Evolutionary conservation across 495 filamentous ascomycete species (phyloP).

Genomic region (Rusavskia elegans): DNA sequence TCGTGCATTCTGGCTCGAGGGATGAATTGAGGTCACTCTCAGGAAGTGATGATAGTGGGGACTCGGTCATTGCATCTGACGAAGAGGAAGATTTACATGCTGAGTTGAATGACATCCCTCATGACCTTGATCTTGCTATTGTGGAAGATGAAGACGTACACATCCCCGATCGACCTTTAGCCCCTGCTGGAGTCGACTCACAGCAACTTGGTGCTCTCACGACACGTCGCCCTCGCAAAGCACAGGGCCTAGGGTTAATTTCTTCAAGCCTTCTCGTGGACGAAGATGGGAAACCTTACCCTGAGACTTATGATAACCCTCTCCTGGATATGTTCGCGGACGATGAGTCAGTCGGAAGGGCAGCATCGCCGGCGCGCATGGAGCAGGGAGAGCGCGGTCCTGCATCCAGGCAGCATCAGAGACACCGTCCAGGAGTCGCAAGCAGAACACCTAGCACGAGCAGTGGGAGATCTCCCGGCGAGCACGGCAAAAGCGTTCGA

Average conservation of each 20-base stretch:
- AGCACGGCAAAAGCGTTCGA: constrained; percentile 12
- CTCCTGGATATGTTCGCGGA: constrained; percentile 12
- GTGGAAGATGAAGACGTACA: too few species aligned
- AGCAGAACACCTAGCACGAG: neutral
- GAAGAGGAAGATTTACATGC: constrained; percentile 24
- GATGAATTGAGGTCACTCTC: constrained; percentile 16
- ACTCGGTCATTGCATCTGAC: constrained; percentile 21
- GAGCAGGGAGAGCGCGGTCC: too few species aligned
- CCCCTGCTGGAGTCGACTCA: constrained; percentile 2
- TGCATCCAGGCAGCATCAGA: too few species aligned
- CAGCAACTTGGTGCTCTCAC: neutral
- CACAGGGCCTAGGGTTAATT: neutral
- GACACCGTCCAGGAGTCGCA: too few species aligned
- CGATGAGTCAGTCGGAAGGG: constrained; percentile 5
- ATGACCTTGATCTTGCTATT: constrained; percentile 13
- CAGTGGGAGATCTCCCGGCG: neutral
- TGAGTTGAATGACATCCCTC: constrained; percentile 28
- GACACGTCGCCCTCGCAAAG: constrained; percentile 1
- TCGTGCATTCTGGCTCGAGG: constrained; percentile 9
- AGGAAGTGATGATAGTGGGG: constrained; percentile 17
- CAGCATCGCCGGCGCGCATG: neutral
- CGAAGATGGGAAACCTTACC: constrained; percentile 18
- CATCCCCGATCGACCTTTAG: neutral
- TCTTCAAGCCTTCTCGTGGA: constrained; percentile 12
- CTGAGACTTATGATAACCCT: constrained; percentile 17